Conservation (phyloP, 1,284 basidiomycete species). For the Moesziomyces globuligerus region DNA sequence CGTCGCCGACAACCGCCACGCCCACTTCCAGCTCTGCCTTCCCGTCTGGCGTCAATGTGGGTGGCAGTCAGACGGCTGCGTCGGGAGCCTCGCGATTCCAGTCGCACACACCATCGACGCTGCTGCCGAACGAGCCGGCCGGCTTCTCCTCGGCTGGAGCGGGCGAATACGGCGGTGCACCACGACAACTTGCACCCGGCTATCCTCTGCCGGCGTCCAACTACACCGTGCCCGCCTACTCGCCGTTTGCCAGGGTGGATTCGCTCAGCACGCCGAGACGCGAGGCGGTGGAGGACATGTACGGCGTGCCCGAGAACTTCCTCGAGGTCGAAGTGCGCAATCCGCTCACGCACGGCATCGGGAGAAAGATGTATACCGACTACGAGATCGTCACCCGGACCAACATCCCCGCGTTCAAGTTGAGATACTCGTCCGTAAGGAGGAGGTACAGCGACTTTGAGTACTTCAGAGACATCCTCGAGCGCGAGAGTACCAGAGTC, state of each 20-base stretch:
- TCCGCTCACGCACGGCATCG: constrained; percentile 85
- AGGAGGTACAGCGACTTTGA: constrained; percentile 98
- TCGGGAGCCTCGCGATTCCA: constrained; percentile 34
- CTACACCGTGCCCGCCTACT: constrained; percentile 56
- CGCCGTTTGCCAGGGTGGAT: constrained; percentile 65
- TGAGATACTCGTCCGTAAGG: constrained; percentile 91
- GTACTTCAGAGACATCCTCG: constrained; percentile 96
- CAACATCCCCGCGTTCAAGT: constrained; percentile 98
- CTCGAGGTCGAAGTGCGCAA: constrained; percentile 97
- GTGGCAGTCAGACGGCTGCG: constrained; percentile 1
- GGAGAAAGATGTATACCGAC: constrained; percentile 97
- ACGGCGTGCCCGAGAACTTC: constrained; percentile 87
- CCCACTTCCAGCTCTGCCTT: constrained; percentile 11
- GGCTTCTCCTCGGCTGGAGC: constrained; percentile 14
- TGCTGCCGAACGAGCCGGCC: constrained; percentile 38
- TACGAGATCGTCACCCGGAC: constrained; percentile 99
- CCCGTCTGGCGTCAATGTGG: constrained; percentile 23
- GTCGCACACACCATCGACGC: constrained; percentile 47
- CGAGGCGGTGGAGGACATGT: constrained; percentile 86
- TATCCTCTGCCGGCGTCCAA: constrained; percentile 52
- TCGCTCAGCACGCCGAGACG: constrained; percentile 45
- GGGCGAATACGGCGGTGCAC: constrained; percentile 9
- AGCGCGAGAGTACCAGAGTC: constrained; percentile 93
- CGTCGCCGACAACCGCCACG: background rate
- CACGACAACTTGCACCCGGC: constrained; percentile 44